Evolutionary conservation across 768 basidiomycete genomes (phyloP), one percentile per base, ranked within the genome.

Genomic region (Boletus patriciae): DNA sequence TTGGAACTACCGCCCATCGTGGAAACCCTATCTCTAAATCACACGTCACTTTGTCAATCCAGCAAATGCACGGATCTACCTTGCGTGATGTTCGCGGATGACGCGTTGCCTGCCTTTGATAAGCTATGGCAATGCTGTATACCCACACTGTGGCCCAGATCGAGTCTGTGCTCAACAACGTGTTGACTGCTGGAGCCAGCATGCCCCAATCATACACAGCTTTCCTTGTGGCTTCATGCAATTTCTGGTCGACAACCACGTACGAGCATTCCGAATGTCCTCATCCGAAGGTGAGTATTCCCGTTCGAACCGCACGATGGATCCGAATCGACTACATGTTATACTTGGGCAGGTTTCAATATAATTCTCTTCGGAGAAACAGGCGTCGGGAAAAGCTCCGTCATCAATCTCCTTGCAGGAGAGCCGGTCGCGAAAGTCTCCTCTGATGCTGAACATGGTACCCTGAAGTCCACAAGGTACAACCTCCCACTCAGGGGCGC

Each of bases 381-480:
- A 2, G 70, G 70, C 2, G 70, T 73, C 50, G 74, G 75, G 15
- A 80, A 80, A 54, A 80, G 79, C 50, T 77, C 76, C 18, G 66
- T 78, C 41, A 66, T 80, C 55, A 80, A 80, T 62, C 70, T 80
- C 64, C 57, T 80, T n/a, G 66, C 66, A 25, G 71, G 67, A 29
- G 16, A 53, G 3, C 53, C 64, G 1, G 36, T 64, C 16, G 77
- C 76, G 1, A 49, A 46, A 11, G 64, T 70, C 18, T 77, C 76
- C 9, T 69, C 66, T 19, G 70, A 68, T 27, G 70, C 65, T 8
- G 62, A 63, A 19, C 70, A 71, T 16, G 71, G 73, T 46, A 77
- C 76, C 8, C 62, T 78, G 25, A 50, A 69, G 18, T 69, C 61
- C 44, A 64, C 55, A 4, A 54, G 54, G 8, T 70, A 78, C 51